phyloP scores from a whole-genome alignment of 345 rosid genomes.

The Iberis pinnata region DNA sequence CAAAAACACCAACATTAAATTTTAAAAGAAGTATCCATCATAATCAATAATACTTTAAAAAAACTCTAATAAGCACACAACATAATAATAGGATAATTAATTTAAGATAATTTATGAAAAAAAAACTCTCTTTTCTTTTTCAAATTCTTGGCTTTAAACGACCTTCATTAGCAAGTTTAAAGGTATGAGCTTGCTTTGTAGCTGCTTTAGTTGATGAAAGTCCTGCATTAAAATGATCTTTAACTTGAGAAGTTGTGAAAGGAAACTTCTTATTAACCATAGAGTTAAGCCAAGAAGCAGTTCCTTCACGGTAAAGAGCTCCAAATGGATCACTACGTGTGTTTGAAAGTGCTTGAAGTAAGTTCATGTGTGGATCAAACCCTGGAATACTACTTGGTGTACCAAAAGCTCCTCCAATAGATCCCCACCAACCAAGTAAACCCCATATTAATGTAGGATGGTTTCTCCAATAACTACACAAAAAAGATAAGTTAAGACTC shows the following conservation, averaged over 20 bases:
- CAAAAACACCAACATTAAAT: slow-evolving; percentile 20
- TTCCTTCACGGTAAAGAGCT: slow-evolving; percentile 78
- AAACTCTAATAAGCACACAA: slow-evolving; percentile 22
- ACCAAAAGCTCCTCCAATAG: slow-evolving; percentile 62
- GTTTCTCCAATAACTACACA: slow-evolving; percentile 79
- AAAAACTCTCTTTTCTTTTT: slow-evolving; percentile 11
- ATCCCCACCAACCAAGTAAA: slow-evolving; percentile 84
- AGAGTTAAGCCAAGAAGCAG: slow-evolving; percentile 88
- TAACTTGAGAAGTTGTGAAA: slow-evolving; percentile 66
- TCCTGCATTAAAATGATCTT: slow-evolving; percentile 51
- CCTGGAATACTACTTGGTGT: slow-evolving; percentile 40
- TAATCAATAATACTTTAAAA: slow-evolving; percentile 24
- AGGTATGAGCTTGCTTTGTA: slow-evolving; percentile 63
- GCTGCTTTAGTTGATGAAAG: slow-evolving; percentile 66
- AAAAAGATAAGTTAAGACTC: no score
- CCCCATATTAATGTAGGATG: slow-evolving; percentile 79
- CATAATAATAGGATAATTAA: slow-evolving; percentile 18
- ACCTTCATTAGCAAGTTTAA: slow-evolving; percentile 91
- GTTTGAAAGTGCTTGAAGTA: slow-evolving; percentile 83
- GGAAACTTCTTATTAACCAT: slow-evolving; percentile 62
- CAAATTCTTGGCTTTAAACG: slow-evolving; percentile 49
- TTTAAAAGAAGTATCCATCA: slow-evolving; percentile 25
- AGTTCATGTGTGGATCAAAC: slow-evolving; percentile 50
- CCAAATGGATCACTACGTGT: slow-evolving; percentile 58
- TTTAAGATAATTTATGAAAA: slow-evolving; percentile 14